Evolutionary conservation across 192 early-diverging fungal species (phyloP), one percentile per base, ranked within the genome.

Genomic region (Chytriomyces hyalinus): DNA sequence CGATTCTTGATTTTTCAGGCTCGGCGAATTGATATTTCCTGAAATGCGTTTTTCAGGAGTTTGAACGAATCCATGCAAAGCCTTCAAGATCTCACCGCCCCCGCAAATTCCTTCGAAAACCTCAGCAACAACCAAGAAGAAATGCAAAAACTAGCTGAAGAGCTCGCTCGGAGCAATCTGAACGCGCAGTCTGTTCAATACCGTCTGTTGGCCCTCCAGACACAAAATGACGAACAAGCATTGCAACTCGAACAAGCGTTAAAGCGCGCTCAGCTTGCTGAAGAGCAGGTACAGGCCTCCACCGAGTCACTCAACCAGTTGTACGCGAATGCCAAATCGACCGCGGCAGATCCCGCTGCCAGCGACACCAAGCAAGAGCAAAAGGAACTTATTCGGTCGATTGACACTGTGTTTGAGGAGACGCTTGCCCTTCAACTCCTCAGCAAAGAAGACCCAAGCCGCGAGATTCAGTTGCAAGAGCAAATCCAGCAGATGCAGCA

Each of bases 401-500:
- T 75, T 26, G 73, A 75, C 26, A 75, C 73, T 8, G 51, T 75
- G 5, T 49, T 48, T 48, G 63, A 70, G 26, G 68, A 70, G 53
- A 45, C n/a, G 24, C 73, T 75, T 9, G 36, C 24, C n/a, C 63
- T 75, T 6, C 61, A 44, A 15, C 63, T 65, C 2, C 22, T 70
- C 49, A 53, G 20, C 24, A 49, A 53, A 22, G 26, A 49, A 10
- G 68, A 70, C 47, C 68, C 71, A 28, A 60, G 45, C 11, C 71
- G 71, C 43, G 62, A 75, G 26, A 9, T 26, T 11, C 46, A 65
- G 9, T 22, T 75, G 46, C 73, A 75, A 66, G 64, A 75, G 7
- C 49, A 51, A 15, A 75, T 75, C 28, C 17, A 36, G 46, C 61
- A 75, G 10, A 75, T 75, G 73, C 73, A 75, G 46, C n/a, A 64